Percentiles rank a stretch among this genome's conserved stretches.
Conservation (phyloP, 2,329 filamentous ascomycete species). For the Pseudodiploospora longispora region DNA sequence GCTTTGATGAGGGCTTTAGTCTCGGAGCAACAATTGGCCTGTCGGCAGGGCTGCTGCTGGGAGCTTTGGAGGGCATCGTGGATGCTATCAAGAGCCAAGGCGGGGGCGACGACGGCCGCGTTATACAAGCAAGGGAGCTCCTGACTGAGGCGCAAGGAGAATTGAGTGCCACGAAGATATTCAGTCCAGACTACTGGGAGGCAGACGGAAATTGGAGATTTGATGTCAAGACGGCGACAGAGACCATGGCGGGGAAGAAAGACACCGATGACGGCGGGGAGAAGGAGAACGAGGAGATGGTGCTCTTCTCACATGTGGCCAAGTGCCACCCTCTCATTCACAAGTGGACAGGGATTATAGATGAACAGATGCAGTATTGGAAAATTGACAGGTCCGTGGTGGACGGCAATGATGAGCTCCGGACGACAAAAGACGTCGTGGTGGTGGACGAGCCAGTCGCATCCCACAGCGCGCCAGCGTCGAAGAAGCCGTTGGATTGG, state of each 20-base stretch:
- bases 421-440: constrained; percentile 13
- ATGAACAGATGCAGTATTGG: constrained; percentile 25
- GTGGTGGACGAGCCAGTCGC: constrained; percentile 19
- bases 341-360: constrained; percentile 46
- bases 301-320: constrained; percentile 55
- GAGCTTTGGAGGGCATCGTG: constrained; percentile 65
- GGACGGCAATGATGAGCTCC: constrained; percentile 22
- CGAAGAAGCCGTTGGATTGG: constrained; percentile 31
- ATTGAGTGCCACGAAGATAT: constrained; percentile 53
- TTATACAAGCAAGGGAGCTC: constrained; percentile 19
- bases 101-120: constrained; percentile 9
- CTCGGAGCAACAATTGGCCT: constrained; percentile 76
- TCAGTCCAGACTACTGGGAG: constrained; percentile 58
- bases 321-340: constrained; percentile 57
- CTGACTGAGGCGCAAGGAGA: constrained; percentile 47
- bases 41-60: constrained; percentile 65
- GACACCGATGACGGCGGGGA: constrained; percentile 22
- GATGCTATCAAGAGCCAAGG: constrained; percentile 33
- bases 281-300: constrained; percentile 1
- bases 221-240: constrained; percentile 32
- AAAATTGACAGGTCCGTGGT: constrained; percentile 24
- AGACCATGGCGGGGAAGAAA: too few relatives aligned
- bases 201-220: constrained; percentile 66
- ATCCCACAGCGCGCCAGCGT: constrained; percentile 10
- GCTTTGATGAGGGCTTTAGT: constrained; percentile 86